These are phyloP conservation scores for Penstemon eatonii DNA, from an alignment of 257 asterid genomes.

Conservation along the genomic window DNA sequence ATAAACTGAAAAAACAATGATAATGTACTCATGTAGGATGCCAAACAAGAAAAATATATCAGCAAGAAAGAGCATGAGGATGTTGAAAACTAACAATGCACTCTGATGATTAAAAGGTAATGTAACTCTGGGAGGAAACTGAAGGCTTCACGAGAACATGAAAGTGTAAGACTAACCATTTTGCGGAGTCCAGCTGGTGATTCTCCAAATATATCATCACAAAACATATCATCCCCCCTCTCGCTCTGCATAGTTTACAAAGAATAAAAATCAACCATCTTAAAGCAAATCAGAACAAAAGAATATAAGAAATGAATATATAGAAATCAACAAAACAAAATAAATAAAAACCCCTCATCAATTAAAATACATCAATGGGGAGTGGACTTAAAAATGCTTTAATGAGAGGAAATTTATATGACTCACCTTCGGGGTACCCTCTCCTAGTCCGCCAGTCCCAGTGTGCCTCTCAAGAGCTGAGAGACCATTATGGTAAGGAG, in stretches of 20 bases:
- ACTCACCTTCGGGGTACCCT: constrained; percentile 91
- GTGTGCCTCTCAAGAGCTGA: constrained; percentile 46
- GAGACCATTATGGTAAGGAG: constrained; percentile 65
- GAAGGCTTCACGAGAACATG: constrained; percentile 5
- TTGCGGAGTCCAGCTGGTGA: constrained; percentile 84
- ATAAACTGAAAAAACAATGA: constrained; percentile 2
- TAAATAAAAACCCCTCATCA: neutral
- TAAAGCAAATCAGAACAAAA: constrained; percentile 23
- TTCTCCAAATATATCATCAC: constrained; percentile 97
- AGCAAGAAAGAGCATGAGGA: constrained; percentile 3
- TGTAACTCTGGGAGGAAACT: neutral
- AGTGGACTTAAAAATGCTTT: constrained; percentile 6
- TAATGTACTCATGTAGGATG: neutral
- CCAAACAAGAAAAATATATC: neutral
- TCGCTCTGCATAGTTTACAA: constrained; percentile 67
- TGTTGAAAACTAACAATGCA: neutral
- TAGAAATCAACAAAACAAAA: neutral
- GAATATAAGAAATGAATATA: neutral
- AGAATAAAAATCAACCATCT: constrained; percentile 13
- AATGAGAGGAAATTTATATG: constrained; percentile 10
- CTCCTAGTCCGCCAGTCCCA: constrained; percentile 86
- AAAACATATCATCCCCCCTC: constrained; percentile 73
- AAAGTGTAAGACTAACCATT: constrained; percentile 46
- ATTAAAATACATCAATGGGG: neutral
- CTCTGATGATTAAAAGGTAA: neutral